Base-by-base conservation (phyloP, 176 grass and related monocot genomes). In the Aegilops umbellulata region DNA sequence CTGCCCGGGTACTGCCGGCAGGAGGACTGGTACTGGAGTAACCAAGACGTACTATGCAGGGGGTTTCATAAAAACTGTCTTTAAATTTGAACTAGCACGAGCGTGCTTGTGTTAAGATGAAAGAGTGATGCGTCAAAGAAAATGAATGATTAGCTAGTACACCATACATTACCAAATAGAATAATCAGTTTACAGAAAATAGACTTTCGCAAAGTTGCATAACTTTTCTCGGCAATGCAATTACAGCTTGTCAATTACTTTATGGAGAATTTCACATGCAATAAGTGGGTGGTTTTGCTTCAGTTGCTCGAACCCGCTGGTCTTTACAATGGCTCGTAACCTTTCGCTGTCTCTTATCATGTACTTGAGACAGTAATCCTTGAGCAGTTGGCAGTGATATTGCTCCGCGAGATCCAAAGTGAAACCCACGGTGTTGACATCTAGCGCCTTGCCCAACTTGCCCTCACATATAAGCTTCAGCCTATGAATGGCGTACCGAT, bases 381-480 rank as follows among this genome's bases (percentile, higher is more conserved):
- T 66, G 27, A 66, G 67, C 8, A 3, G 66, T 5, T 55, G 39
- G 74, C 82, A 81, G 25, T 65, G 46, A 25, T 70, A 66, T 25
- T 79, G 79, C 31, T 90, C 78, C 5, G 88, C 88, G 4, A 90
- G 49, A 29, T 47, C 78, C 29, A 90, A 42, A 12, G 60, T 86
- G 14, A 31, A 77, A 12, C 78, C 84, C 72, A 79, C 88, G 4
- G 69, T 90, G 24, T 73, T 62, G 15, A 78, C 57, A 19, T 78
- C 64, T 3, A 90, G 46, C 25, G 46, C 25, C 14, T 27, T 13
- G 46, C 78, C 17, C 34, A 86, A 2, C 36, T 79, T 90, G 10
- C 47, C 70, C 41, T 82, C 79, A 29, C 88, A 90, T 7, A 90
- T 47, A 19, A 82, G 1, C 65, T 90, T 86, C 24, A 86, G 58